A percentile compares a stretch with the other conserved stretches of the same genome.
Conservation (phyloP, 2,329 filamentous ascomycete genomes). For the Gaeumannomyces sp. region DNA sequence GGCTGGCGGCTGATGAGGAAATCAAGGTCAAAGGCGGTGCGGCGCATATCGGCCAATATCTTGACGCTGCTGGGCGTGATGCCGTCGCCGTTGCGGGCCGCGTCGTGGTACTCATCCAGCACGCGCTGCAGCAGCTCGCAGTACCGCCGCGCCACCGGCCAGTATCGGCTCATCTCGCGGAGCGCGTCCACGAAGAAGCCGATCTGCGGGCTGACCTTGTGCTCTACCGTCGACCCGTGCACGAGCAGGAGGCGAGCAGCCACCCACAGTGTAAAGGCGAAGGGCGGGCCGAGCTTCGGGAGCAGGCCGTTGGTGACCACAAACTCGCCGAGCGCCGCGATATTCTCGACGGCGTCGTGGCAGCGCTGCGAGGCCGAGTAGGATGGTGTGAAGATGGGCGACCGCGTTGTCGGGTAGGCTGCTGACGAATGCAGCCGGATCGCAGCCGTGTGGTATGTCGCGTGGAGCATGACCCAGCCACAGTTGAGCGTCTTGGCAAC, state of each 20-base stretch:
- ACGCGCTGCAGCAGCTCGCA: constrained; percentile 74
- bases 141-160: constrained; percentile 81
- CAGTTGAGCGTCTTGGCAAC: constrained; percentile 67
- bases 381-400: constrained; percentile 82
- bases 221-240: constrained; percentile 83
- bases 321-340: constrained; percentile 71
- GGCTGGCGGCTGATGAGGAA: constrained; percentile 83
- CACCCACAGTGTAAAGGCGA: constrained; percentile 90
- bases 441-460: constrained; percentile 82
- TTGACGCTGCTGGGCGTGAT: constrained; percentile 77
- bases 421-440: constrained; percentile 89
- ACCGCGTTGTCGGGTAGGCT: constrained; percentile 84
- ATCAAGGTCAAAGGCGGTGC: constrained; percentile 85
- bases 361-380: constrained; percentile 81
- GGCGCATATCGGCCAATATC: constrained; percentile 85
- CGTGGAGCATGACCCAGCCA: constrained; percentile 86
- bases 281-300: constrained; percentile 77
- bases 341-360: constrained; percentile 74
- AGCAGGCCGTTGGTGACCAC: constrained; percentile 70
- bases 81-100: constrained; percentile 65
- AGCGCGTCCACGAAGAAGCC: constrained; percentile 77
- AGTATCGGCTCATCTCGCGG: constrained; percentile 72
- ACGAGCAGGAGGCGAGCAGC: constrained; percentile 81
- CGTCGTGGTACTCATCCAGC: constrained; percentile 78
- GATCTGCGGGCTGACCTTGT: constrained; percentile 73